phyloP scores from a whole-genome alignment of 2,329 filamentous ascomycete species.

The Daldinia eschscholtzii region DNA sequence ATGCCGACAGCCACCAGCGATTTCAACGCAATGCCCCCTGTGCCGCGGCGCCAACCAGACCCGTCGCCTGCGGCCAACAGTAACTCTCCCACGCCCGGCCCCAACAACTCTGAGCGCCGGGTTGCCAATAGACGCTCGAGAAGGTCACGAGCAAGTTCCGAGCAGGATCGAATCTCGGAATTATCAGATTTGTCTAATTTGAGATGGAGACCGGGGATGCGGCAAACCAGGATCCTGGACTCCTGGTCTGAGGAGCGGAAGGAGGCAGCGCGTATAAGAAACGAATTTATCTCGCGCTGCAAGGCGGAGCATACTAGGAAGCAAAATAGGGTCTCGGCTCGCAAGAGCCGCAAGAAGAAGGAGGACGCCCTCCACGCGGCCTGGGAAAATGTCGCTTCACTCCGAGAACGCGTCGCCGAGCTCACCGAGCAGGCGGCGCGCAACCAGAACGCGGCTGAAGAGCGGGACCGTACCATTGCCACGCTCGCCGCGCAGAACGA shows the following conservation, averaged over 20 bases:
- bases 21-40: background rate
- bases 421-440: background rate
- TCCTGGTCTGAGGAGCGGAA: conserved; percentile 22
- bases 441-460: too few species aligned
- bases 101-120: background rate
- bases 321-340: conserved; percentile 30
- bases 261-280: background rate
- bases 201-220: conserved; percentile 20
- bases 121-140: background rate
- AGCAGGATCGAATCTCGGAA: background rate
- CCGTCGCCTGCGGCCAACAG: too few species aligned
- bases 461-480: background rate
- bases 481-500: background rate
- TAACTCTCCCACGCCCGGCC: background rate
- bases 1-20: background rate
- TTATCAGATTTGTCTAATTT: background rate
- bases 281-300: conserved; percentile 2
- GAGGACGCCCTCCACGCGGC: conserved; percentile 2
- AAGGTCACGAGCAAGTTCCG: background rate
- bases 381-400: background rate
- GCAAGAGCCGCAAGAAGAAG: conserved; percentile 28
- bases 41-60: background rate
- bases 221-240: conserved; percentile 17
- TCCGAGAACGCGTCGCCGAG: background rate
- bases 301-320: conserved; percentile 17